Evolutionary conservation across 202 grass and related monocot genomes (phyloP).

Genomic region (Schoenoplectus triqueter): DNA sequence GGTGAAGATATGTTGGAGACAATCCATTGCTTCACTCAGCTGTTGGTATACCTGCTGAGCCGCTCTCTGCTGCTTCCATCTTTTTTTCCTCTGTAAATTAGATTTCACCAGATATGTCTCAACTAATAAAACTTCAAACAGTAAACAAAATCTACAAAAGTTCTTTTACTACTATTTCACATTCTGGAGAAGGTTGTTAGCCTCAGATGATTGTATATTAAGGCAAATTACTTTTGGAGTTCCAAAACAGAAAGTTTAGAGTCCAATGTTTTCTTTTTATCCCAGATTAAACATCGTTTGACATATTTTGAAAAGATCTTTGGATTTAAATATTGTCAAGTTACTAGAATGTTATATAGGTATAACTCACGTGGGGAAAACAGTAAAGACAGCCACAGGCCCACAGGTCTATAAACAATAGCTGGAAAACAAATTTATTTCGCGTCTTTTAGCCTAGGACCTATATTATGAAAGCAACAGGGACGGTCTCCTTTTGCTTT

Average conservation of each 20-base stretch:
- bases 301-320: slow-evolving; percentile 20
- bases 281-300: slow-evolving; percentile 3
- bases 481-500: slow-evolving; percentile 38
- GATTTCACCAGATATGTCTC: background rate
- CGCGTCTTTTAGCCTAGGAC: background rate
- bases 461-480: slow-evolving; percentile 1
- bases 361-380: slow-evolving; percentile 29
- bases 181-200: background rate
- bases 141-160: background rate
- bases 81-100: slow-evolving; percentile 38
- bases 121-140: background rate
- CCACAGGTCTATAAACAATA: slow-evolving; percentile 20
- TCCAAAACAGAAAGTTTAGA: background rate
- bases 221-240: background rate
- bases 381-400: background rate
- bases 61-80: slow-evolving; percentile 49
- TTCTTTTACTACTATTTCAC: background rate
- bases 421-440: slow-evolving; percentile 24
- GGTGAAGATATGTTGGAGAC: slow-evolving; percentile 56
- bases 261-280: background rate
- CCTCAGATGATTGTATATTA: background rate
- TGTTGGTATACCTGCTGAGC: slow-evolving; percentile 51
- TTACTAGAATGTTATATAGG: background rate
- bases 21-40: slow-evolving; percentile 62
- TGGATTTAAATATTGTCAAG: background rate